Conservation (phyloP, 352 stramenopile species). For the Phytophthora podocarpi region DNA sequence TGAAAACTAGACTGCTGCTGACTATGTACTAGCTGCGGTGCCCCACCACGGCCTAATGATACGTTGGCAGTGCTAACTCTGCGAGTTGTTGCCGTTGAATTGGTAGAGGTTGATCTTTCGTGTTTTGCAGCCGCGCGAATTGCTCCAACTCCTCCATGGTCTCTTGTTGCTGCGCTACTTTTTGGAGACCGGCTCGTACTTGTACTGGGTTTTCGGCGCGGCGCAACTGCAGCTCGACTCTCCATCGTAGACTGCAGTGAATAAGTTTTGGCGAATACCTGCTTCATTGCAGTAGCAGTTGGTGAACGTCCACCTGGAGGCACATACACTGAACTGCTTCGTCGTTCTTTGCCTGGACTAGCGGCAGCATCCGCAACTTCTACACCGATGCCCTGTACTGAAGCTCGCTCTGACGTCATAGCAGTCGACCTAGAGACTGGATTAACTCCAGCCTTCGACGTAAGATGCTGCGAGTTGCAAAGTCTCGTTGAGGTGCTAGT, state of each 20-base stretch:
- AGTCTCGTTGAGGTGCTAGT: neutral
- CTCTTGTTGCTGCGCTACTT: neutral
- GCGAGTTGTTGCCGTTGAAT: conserved; percentile 5
- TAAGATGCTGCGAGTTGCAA: neutral
- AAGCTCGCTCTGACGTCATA: neutral
- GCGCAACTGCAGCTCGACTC: conserved; percentile 43
- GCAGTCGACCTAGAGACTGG: neutral
- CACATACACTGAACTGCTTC: conserved; percentile 34
- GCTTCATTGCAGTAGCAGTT: conserved; percentile 11
- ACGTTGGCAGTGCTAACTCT: conserved; percentile 1
- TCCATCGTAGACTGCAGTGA: conserved; percentile 47
- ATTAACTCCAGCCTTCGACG: neutral
- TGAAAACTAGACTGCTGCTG: neutral
- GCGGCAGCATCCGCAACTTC: neutral
- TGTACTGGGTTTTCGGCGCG: conserved; percentile 12
- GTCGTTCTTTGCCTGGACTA: conserved; percentile 15
- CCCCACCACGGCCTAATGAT: neutral
- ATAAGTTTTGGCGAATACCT: conserved; percentile 33
- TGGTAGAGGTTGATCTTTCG: neutral
- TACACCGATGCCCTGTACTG: neutral
- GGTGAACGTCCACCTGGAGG: conserved; percentile 19
- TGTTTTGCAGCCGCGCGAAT: too few relatives aligned
- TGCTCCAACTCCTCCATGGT: neutral
- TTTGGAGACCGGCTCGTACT: conserved; percentile 6
- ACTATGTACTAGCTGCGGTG: neutral